A percentile compares a stretch with the other conserved stretches of the same genome.
Evolutionary conservation across 768 basidiomycete species (phyloP).

Genomic region (Tylopilus sp.): DNA sequence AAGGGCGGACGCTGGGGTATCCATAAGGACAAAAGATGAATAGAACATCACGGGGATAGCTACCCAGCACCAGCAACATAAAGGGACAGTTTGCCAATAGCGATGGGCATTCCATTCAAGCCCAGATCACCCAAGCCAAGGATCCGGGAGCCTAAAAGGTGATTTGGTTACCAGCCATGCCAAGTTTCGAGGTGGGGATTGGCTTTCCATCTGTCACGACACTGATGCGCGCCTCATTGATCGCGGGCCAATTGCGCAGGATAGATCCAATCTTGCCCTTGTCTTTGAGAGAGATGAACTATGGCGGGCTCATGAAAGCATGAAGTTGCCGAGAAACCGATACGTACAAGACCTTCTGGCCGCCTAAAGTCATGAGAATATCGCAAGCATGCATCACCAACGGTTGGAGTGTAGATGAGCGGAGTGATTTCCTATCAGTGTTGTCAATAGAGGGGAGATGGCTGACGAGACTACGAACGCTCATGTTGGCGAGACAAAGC

Average conservation of each 20-base stretch:
- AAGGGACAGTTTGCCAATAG: constrained; percentile 89
- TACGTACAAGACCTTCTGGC: constrained; percentile 65
- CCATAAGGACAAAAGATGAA: background rate
- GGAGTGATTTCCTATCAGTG: constrained; percentile 55
- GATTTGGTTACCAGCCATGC: constrained; percentile 7
- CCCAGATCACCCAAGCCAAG: constrained; percentile 85
- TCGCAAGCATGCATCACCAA: constrained; percentile 86
- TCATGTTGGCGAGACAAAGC: constrained; percentile 68
- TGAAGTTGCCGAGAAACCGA: constrained; percentile 1
- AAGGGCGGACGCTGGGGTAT: constrained; percentile 59
- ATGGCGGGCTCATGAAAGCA: constrained; percentile 12
- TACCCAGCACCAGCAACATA: constrained; percentile 90
- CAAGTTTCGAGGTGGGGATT: background rate
- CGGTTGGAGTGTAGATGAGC: constrained; percentile 89
- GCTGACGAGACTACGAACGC: constrained; percentile 7
- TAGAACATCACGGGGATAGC: constrained; percentile 13
- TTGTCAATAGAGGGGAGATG: background rate
- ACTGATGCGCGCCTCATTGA: constrained; percentile 77
- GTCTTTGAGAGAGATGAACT: constrained; percentile 81
- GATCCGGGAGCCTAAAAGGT: constrained; percentile 67
- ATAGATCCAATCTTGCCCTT: constrained; percentile 74
- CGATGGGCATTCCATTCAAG: constrained; percentile 83
- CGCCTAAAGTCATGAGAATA: constrained; percentile 76
- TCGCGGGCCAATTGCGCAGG: constrained; percentile 66
- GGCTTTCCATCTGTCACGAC: constrained; percentile 86